Evolutionary conservation across 2,329 filamentous ascomycete genomes (phyloP).

Genomic region (Penicillium sp.): DNA sequence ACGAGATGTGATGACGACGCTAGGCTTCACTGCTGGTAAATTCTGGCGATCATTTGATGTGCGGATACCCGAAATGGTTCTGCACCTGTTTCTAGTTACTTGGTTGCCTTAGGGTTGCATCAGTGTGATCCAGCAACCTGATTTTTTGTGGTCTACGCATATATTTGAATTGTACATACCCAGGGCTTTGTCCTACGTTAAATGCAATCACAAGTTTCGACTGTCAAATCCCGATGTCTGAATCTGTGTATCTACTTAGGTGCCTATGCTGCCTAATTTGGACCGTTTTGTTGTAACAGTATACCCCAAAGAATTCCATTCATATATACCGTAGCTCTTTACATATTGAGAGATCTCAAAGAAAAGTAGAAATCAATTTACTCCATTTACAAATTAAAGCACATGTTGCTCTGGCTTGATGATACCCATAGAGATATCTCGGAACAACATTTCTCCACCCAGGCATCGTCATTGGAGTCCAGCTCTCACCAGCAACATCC

Average conservation of each 20-base stretch:
- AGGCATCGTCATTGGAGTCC: slow-evolving; percentile 16
- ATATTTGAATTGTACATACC: slow-evolving; percentile 14
- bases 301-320: too few species aligned
- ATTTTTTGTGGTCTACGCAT: background rate
- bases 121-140: background rate
- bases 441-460: slow-evolving; percentile 16
- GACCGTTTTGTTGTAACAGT: background rate
- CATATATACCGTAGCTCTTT: background rate
- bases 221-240: background rate
- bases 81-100: background rate
- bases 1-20: background rate
- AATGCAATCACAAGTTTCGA: background rate
- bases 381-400: background rate
- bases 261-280: background rate
- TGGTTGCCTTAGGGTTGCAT: slow-evolving; percentile 1
- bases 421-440: background rate
- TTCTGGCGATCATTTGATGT: background rate
- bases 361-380: background rate
- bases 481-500: slow-evolving; percentile 6
- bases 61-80: slow-evolving; percentile 2
- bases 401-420: background rate
- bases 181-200: slow-evolving; percentile 2
- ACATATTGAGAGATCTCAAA: background rate
- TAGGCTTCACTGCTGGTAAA: background rate
- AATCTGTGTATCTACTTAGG: background rate